Evolutionary conservation across 768 basidiomycete genomes (phyloP).

Genomic region (Xerocomus potaroensis): DNA sequence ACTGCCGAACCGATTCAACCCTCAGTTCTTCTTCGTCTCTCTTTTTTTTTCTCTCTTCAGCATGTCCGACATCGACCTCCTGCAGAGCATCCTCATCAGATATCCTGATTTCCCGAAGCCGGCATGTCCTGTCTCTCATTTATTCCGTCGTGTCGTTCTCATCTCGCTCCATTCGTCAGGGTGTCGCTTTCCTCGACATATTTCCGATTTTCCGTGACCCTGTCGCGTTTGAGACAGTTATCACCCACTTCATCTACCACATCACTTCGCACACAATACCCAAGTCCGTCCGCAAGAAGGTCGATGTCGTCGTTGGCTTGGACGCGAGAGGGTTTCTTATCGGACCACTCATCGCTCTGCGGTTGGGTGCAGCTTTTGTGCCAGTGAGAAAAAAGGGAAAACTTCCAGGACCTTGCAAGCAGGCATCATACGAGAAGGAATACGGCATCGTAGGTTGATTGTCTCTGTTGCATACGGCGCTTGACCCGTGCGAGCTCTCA

Average conservation of each 20-base stretch:
- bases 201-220: conserved; percentile 91
- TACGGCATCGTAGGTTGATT: conserved; percentile 68
- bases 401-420: conserved; percentile 81
- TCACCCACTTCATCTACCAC: conserved; percentile 85
- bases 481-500: conserved; percentile 27
- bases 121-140: conserved; percentile 39
- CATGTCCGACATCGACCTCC: conserved; percentile 75
- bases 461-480: not conserved
- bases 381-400: conserved; percentile 94
- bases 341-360: conserved; percentile 86
- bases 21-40: conserved; percentile 4
- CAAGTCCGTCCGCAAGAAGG: conserved; percentile 53
- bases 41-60: not conserved
- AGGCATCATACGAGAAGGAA: conserved; percentile 83
- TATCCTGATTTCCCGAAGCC: conserved; percentile 88
- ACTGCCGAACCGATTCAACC: not conserved
- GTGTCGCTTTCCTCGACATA: conserved; percentile 90
- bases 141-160: not conserved
- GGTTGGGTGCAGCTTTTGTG: conserved; percentile 91
- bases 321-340: conserved; percentile 96
- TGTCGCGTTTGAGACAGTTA: conserved; percentile 81
- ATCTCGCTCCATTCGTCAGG: conserved; percentile 40
- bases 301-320: conserved; percentile 91
- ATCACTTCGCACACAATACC: conserved; percentile 75
- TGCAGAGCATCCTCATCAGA: conserved; percentile 55